Conservation (phyloP, 2,329 filamentous ascomycete species). For the Phialophora macrospora region DNA sequence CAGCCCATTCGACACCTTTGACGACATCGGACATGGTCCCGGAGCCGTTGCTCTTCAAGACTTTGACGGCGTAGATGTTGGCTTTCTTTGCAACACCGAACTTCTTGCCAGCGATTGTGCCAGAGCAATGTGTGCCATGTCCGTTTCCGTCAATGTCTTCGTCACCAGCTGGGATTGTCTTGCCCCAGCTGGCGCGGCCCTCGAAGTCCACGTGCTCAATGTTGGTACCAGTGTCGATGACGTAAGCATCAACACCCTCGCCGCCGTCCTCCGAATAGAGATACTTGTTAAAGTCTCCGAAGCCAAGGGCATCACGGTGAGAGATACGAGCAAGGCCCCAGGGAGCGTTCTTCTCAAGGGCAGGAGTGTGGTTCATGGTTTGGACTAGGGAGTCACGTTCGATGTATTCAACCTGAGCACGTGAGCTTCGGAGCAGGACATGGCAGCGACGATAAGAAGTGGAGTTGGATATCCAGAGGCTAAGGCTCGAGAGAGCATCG, state of each 20-base stretch:
- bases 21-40: slow-evolving; percentile 99
- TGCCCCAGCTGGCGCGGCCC: slow-evolving; percentile 93
- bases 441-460: slow-evolving; percentile 16
- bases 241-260: slow-evolving; percentile 97
- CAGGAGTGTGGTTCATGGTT: slow-evolving; percentile 64
- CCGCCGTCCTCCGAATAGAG: slow-evolving; percentile 86
- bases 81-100: slow-evolving; percentile 99
- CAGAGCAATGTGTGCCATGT: slow-evolving; percentile 98
- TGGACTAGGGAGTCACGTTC: slow-evolving; percentile 94
- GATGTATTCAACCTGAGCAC: slow-evolving; percentile 83
- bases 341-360: slow-evolving; percentile 88
- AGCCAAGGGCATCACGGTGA: slow-evolving; percentile 83
- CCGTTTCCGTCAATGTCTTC: slow-evolving; percentile 93
- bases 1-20: slow-evolving; percentile 96
- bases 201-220: slow-evolving; percentile 94
- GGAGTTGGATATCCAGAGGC: neutral
- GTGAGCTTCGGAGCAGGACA: slow-evolving; percentile 31
- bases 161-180: slow-evolving; percentile 84
- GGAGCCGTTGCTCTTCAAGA: slow-evolving; percentile 94
- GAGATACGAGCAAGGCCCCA: slow-evolving; percentile 99
- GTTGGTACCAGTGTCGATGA: slow-evolving; percentile 98
- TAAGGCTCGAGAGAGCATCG: neutral
- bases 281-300: slow-evolving; percentile 94
- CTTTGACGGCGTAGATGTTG: slow-evolving; percentile 95
- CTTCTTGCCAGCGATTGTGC: slow-evolving; percentile 96